These are phyloP conservation scores for Paramecium caudatum DNA, from an alignment of 73 alveolate species.

Conservation along the genomic window DNA sequence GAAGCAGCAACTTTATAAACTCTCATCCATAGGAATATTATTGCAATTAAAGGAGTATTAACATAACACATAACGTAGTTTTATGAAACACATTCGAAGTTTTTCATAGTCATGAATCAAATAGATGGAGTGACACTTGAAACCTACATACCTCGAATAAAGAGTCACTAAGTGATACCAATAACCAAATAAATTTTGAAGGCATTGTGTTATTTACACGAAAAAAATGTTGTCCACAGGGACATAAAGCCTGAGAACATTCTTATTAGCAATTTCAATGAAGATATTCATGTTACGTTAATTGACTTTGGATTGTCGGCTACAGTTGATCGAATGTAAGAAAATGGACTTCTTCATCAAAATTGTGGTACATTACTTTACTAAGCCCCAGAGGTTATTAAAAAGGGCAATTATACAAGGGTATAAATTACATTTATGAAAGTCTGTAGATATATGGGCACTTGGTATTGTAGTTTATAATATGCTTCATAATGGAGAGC, in stretches of 20 bases:
- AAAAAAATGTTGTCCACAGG: slow-evolving; percentile 32
- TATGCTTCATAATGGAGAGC: slow-evolving; percentile 38
- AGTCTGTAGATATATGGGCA: slow-evolving; percentile 64
- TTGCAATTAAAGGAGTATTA: not conserved
- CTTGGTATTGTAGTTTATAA: slow-evolving; percentile 39
- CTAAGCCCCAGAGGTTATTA: slow-evolving; percentile 84
- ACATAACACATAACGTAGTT: slow-evolving; percentile 27
- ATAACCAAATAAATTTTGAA: slow-evolving; percentile 4
- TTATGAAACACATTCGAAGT: slow-evolving; percentile 14
- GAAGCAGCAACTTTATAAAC: slow-evolving; percentile 13
- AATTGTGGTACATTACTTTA: slow-evolving; percentile 83
- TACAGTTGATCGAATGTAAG: not conserved
- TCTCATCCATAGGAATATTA: not conserved
- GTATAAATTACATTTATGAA: not conserved
- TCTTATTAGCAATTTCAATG: not conserved
- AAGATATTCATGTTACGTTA: not conserved
- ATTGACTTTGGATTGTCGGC: slow-evolving; percentile 54
- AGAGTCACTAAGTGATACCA: not conserved
- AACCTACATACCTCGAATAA: not conserved
- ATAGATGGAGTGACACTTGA: slow-evolving; percentile 59
- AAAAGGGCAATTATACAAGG: slow-evolving; percentile 75
- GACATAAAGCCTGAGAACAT: slow-evolving; percentile 55
- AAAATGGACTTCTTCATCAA: slow-evolving; percentile 49
- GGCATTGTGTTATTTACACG: slow-evolving; percentile 3
- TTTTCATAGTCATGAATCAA: slow-evolving; percentile 24